Percentiles rank a stretch among this genome's conserved stretches.
These are phyloP conservation scores for Flaveria bidentis DNA, from an alignment of 129 eudicot species.

Conservation along the genomic window DNA sequence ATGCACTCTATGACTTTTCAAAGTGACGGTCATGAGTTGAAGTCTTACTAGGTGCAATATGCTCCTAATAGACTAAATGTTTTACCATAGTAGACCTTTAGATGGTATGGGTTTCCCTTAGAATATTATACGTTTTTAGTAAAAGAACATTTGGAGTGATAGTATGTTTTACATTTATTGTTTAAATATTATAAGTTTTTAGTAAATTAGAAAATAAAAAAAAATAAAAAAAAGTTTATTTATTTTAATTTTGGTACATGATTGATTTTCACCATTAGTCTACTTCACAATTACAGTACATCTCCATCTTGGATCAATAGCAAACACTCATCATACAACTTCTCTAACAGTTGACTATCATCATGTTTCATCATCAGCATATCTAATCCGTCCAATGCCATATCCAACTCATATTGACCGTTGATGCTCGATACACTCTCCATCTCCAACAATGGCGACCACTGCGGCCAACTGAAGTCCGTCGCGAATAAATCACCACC, in stretches of 20 bases:
- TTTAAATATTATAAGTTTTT: too few species aligned
- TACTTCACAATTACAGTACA: neutral
- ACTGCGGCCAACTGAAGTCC: slow-evolving; percentile 33
- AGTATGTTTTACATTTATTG: too few species aligned
- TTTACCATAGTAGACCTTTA: too few species aligned
- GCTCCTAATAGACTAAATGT: too few species aligned
- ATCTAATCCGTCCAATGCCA: slow-evolving; percentile 28
- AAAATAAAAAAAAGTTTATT: neutral
- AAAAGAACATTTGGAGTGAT: too few species aligned
- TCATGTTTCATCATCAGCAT: slow-evolving; percentile 24
- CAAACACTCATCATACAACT: slow-evolving; percentile 36
- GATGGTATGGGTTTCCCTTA: too few species aligned
- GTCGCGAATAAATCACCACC: slow-evolving; percentile 15
- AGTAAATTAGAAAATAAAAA: too few species aligned
- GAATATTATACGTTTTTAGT: too few species aligned
- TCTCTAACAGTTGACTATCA: slow-evolving; percentile 27
- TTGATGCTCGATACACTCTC: slow-evolving; percentile 23
- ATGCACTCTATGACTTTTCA: too few species aligned
- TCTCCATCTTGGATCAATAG: slow-evolving; percentile 20
- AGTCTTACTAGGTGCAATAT: too few species aligned
- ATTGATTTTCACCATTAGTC: neutral
- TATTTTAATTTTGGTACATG: neutral
- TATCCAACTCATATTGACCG: neutral
- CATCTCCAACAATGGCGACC: slow-evolving; percentile 34
- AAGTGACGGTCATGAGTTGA: too few species aligned